Percentiles rank a stretch among this genome's conserved stretches.
Evolutionary conservation across 108 stramenopile genomes (phyloP).

Genomic region (Cyclotella atomus): DNA sequence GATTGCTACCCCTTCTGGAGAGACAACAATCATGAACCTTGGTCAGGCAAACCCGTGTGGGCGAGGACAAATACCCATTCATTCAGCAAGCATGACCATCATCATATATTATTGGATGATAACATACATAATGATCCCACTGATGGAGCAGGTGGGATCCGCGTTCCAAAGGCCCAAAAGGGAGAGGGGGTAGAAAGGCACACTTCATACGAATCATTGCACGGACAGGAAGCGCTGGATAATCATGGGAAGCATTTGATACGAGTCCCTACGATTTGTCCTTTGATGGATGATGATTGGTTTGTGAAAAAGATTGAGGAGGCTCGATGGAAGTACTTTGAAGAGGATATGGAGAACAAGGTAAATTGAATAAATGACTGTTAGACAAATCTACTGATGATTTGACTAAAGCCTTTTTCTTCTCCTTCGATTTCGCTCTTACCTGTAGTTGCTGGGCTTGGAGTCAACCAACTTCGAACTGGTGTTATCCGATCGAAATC

Average conservation of each 20-base stretch:
- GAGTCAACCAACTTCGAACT: background rate
- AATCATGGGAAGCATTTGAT: conserved; percentile 79
- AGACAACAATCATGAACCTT: conserved; percentile 59
- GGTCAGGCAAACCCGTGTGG: conserved; percentile 91
- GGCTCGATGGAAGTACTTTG: conserved; percentile 43
- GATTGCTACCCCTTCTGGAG: conserved; percentile 84
- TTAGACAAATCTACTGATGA: background rate
- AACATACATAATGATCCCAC: conserved; percentile 80
- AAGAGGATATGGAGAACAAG: conserved; percentile 10
- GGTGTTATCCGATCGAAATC: conserved; percentile 13
- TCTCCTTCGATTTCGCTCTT: background rate
- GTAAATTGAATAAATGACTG: conserved; percentile 6
- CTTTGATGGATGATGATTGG: conserved; percentile 75
- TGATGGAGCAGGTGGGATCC: conserved; percentile 80
- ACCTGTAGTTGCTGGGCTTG: background rate
- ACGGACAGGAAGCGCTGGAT: conserved; percentile 45
- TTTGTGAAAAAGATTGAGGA: conserved; percentile 69
- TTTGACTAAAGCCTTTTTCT: background rate
- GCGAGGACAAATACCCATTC: conserved; percentile 23
- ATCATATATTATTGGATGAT: conserved; percentile 89
- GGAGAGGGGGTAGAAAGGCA: background rate
- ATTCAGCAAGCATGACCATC: conserved; percentile 46
- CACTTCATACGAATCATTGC: conserved; percentile 48
- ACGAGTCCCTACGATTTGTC: conserved; percentile 80
- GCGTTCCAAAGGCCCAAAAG: conserved; percentile 27